Base-by-base conservation (phyloP, 768 basidiomycete species). In the Suillus plorans region DNA sequence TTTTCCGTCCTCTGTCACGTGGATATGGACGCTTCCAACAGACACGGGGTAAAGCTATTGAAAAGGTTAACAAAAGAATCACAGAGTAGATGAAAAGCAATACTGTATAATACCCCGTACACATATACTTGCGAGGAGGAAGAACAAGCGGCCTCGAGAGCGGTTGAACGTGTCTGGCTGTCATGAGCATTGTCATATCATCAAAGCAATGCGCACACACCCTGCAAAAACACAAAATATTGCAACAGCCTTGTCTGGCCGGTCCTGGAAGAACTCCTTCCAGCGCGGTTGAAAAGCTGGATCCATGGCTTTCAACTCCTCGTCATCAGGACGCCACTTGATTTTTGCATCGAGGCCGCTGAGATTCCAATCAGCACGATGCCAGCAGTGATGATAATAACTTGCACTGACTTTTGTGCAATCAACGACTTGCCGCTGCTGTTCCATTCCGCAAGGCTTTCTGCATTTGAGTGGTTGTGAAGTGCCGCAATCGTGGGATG, bases 191-290 rank as follows among this genome's bases (percentile, higher is more conserved):
- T 28, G 0, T 0, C 28, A 41, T 28, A 28, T 52, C 5, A 20
- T 25, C 22, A 28, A 13, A 13, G 25, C 1, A 44, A 5, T 36
- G 36, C 36, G 36, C 18, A 57, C 56, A 61, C 69, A 86, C 84
- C 78, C 79, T n/a, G 82, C 76, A 41, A 81, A 68, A 0, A 79
- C 67, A 0, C 79, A 81, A 14, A 86, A 69, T 65, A 80, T 76
- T 63, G 83, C 68, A 4, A 85, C 82, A 9, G 87, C 81, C 69
- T 88, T 89, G 69, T 89, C 89, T 0, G 83, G 82, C 3, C 77
- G 79, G 31, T 77, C 73, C 34, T 73, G 80, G 47, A 84, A 89
- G 71, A 82, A 84, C 5, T 74, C 70, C 7, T 80, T 73, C 88
- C 87, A 88, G 47, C 80, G 74, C 34, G 75, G 57, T 31, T 78